Base-by-base conservation (phyloP, 208 protist genomes). In the Leishmania martiniquensis region DNA sequence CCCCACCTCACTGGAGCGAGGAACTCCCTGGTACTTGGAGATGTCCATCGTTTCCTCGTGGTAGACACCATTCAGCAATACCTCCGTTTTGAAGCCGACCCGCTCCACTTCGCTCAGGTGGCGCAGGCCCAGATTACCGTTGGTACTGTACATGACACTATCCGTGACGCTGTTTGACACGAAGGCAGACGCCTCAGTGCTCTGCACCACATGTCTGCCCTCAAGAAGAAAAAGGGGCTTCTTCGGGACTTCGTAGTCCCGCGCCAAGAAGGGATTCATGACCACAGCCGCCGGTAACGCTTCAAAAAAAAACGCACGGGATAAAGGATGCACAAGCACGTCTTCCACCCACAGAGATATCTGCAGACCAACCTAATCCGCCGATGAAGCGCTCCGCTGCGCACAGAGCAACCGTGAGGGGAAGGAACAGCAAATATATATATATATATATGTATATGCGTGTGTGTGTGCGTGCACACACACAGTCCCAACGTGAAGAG, bases 201-300 rank as follows among this genome's bases (percentile, higher is more conserved):
- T 93, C 55, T 95, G 92, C 54, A 95, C 86, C n/a, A 97, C 87
- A 67, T 93, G 82, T 84, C 85, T 90, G 49, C 78, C 86, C 32
- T 96, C 89, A 7, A 97, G 76, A 25, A 91, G 67, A 69, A 97
- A 97, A 51, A 92, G 88, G 22, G 92, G 87, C 81, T 93, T 92
- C 81, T 94, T 96, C 0, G 92, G 89, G 20, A 97, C 85, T 51
- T 95, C 91, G 77, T 97, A 97, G 47, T 97, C 92, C 59, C 91
- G 85, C n/a, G 92, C 85, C 10, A 97, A 78, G 7, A 87, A 10
- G 15, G 78, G 73, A 55, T 85, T 79, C 60, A 87, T 85, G 71
- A 80, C 85, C 29, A 67, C 34, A 22, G 12, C 32, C 5, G 37
- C 68, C 17, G 37, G 51, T 60, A 22, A 34, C 20, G 34, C 34